phyloP scores from a whole-genome alignment of 2,329 filamentous ascomycete genomes.

The Xylaria sp. region DNA sequence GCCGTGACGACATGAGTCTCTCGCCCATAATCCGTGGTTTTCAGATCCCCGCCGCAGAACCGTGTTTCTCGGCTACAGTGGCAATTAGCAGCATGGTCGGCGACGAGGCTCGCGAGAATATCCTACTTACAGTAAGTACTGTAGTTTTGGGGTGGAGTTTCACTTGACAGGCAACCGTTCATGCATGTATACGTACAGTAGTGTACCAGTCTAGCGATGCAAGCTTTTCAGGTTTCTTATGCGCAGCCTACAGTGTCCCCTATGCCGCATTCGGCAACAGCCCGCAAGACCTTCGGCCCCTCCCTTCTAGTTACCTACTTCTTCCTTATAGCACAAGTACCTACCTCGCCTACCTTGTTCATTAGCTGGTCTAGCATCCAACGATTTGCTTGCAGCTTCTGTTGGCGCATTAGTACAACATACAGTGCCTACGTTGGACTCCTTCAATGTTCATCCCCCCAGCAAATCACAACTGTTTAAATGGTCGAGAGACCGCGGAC shows the following conservation, averaged over 20 bases:
- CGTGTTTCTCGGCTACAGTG: slow-evolving; percentile 14
- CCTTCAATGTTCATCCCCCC: slow-evolving; percentile 10
- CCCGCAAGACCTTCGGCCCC: slow-evolving; percentile 25
- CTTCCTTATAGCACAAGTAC: no score
- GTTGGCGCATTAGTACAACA: slow-evolving; percentile 5
- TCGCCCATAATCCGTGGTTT: slow-evolving; percentile 1
- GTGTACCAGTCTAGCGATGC: neutral
- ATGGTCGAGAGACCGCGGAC: slow-evolving; percentile 11
- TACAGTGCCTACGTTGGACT: slow-evolving; percentile 1
- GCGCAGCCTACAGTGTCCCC: slow-evolving; percentile 6
- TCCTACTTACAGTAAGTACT: no score
- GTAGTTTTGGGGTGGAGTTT: slow-evolving; percentile 16
- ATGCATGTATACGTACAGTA: neutral
- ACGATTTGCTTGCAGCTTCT: slow-evolving; percentile 18
- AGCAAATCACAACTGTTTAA: slow-evolving; percentile 17
- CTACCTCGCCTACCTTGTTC: no score
- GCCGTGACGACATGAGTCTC: slow-evolving; percentile 4
- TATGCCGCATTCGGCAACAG: slow-evolving; percentile 18
- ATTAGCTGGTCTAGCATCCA: slow-evolving; percentile 18
- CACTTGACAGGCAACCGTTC: slow-evolving; percentile 13
- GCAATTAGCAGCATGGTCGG: slow-evolving; percentile 27
- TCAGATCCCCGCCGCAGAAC: slow-evolving; percentile 4
- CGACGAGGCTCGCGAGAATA: slow-evolving; percentile 25
- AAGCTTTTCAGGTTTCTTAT: slow-evolving; percentile 9
- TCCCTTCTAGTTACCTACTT: slow-evolving; percentile 6